Evolutionary conservation across 805 yeast species (phyloP).

Genomic region (Wickerhamomyces chaumierensis): DNA sequence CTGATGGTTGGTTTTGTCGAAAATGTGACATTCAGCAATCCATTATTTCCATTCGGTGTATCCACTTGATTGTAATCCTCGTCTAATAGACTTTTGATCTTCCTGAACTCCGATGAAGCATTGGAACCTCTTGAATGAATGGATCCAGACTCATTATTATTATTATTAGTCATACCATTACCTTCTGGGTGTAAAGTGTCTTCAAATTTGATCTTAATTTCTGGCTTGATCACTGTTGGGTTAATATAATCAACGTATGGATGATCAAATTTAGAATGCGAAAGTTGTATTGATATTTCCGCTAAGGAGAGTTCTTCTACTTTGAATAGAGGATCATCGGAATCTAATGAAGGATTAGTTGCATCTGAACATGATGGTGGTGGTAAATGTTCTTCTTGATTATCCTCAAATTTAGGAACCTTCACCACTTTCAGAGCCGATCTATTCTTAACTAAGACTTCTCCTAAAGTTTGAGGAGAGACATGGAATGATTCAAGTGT

Average conservation of each 20-base stretch:
- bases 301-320: background rate
- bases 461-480: background rate
- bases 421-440: background rate
- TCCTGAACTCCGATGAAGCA: background rate
- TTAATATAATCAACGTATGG: background rate
- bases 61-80: background rate
- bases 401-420: background rate
- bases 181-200: background rate
- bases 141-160: background rate
- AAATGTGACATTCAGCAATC: background rate
- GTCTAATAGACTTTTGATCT: background rate
- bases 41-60: background rate
- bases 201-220: background rate
- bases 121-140: background rate
- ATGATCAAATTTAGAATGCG: background rate
- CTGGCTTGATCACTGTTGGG: background rate
- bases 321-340: background rate
- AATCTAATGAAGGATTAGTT: background rate
- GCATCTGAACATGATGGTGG: background rate
- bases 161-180: background rate
- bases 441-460: background rate
- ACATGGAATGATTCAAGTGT: background rate
- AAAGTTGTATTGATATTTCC: background rate
- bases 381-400: background rate
- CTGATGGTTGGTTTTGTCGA: background rate